Percentiles rank a stretch among this genome's conserved stretches.
phyloP scores from a whole-genome alignment of 2,329 filamentous ascomycete genomes.

The Pseudogymnoascus sp. region DNA sequence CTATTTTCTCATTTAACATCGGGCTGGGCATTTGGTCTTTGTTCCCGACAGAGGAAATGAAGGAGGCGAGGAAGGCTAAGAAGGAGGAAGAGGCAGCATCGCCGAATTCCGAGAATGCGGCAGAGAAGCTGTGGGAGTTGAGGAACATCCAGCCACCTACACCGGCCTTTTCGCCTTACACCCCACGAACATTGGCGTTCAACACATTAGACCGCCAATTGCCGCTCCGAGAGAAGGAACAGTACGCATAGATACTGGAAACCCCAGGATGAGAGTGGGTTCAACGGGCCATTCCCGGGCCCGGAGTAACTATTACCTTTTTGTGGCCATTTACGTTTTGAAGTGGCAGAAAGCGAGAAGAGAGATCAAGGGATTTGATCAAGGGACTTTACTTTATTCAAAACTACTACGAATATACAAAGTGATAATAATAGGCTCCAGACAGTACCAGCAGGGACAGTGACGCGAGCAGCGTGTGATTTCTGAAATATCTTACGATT shows the following conservation, averaged over 20 bases:
- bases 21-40: slow-evolving; percentile 47
- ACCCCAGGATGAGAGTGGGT: not conserved
- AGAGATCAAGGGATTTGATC: not conserved
- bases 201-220: slow-evolving; percentile 51
- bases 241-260: not conserved
- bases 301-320: not conserved
- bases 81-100: slow-evolving; percentile 33
- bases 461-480: not conserved
- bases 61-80: slow-evolving; percentile 20
- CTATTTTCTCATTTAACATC: slow-evolving; percentile 51
- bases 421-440: not conserved
- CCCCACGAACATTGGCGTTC: slow-evolving; percentile 60
- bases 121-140: slow-evolving; percentile 49
- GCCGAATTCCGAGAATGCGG: slow-evolving; percentile 29
- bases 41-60: slow-evolving; percentile 31
- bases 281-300: not conserved
- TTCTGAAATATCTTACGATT: not conserved
- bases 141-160: slow-evolving; percentile 36
- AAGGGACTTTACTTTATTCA: not conserved
- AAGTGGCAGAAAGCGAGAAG: not conserved
- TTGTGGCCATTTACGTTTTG: not conserved
- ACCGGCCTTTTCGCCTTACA: slow-evolving; percentile 42
- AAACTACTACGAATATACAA: not conserved
- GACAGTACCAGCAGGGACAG: not conserved
- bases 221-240: slow-evolving; percentile 34